A percentile compares a stretch with the other conserved stretches of the same genome.
These are phyloP conservation scores for Corchorus capsularis DNA, from an alignment of 345 rosid species.

Conservation along the genomic window DNA sequence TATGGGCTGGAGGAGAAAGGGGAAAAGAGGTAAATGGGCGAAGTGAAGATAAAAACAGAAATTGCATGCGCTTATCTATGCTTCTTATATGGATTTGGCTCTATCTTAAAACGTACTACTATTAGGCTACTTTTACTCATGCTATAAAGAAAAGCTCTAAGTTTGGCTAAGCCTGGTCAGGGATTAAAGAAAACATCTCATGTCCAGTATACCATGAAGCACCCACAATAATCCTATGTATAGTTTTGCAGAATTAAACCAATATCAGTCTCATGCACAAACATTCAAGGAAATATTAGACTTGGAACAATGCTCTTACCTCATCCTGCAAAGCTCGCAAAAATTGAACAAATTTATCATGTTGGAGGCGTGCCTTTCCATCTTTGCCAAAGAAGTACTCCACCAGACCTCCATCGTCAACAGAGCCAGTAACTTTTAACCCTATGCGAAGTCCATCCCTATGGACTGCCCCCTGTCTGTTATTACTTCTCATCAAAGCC, in stretches of 20 bases:
- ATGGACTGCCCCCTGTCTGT: constrained; percentile 76
- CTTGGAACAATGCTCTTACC: constrained; percentile 40
- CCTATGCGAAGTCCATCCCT: constrained; percentile 73
- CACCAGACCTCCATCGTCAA: constrained; percentile 83
- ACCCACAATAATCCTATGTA: neutral
- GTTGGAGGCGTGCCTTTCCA: constrained; percentile 62
- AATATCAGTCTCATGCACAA: neutral
- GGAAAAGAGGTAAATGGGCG: neutral
- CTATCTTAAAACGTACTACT: too few relatives aligned
- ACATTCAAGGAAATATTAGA: neutral
- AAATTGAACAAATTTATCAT: constrained; percentile 77
- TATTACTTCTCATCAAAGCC: constrained; percentile 83
- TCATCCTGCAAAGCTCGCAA: constrained; percentile 71
- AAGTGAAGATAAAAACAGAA: neutral
- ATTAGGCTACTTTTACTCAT: neutral
- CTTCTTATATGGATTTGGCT: neutral
- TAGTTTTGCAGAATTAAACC: neutral
- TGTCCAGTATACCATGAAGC: neutral
- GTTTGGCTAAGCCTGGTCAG: neutral
- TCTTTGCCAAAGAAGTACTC: constrained; percentile 86
- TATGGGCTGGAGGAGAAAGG: neutral
- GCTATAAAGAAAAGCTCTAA: neutral
- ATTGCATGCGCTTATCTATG: neutral
- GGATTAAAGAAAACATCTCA: neutral
- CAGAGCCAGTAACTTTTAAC: constrained; percentile 60